Evolutionary conservation across 1,284 basidiomycete genomes (phyloP), one percentile per base, ranked within the genome.

Genomic region (Ganoderma boninense): DNA sequence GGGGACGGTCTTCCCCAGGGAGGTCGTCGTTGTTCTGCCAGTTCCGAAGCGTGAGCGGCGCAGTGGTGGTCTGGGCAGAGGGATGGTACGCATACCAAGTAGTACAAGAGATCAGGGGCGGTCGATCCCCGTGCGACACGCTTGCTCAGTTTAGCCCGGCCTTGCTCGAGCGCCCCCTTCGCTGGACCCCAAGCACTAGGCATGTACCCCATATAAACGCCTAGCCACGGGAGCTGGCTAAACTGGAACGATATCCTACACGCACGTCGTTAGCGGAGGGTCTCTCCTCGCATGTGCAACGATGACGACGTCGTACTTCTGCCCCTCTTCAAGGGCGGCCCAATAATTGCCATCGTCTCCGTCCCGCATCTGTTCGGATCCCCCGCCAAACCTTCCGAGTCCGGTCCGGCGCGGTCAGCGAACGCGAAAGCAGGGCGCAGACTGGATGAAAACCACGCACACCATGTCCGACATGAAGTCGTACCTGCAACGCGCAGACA

Each of bases 381-480:
- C 75, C 4, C 75, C 76, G 18, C 76, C 75, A 38, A 78, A 77
- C 7, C 77, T 78, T 2, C n/a, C n/a, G n/a, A 35, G 7, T 35
- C 7, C 3, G 7, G 7, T 54, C n/a, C 20, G 10, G 6, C 29
- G 2, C 8, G 29, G 0, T 38, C 44, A 60, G 7, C 4, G 2
- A 32, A 8, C 26, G 46, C 26, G 32, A 11, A 38, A 7, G 10
- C n/a, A 35, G n/a, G 52, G 2, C 2, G 16, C 4, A 44, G 18
- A 10, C 13, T 6, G 4, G 35, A 4, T 3, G 35, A 4, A 5
- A 20, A 44, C 71, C 74, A 66, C 64, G 10, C 11, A 79, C 78
- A 74, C 76, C 74, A 79, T 74, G 64, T 79, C 78, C 23, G 75
- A 74, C 78, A 79, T 79, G 67, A 79, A 77, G 66, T 79, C 78